Base-by-base conservation (phyloP, 2,329 filamentous ascomycete genomes). In the Nemania sp. region DNA sequence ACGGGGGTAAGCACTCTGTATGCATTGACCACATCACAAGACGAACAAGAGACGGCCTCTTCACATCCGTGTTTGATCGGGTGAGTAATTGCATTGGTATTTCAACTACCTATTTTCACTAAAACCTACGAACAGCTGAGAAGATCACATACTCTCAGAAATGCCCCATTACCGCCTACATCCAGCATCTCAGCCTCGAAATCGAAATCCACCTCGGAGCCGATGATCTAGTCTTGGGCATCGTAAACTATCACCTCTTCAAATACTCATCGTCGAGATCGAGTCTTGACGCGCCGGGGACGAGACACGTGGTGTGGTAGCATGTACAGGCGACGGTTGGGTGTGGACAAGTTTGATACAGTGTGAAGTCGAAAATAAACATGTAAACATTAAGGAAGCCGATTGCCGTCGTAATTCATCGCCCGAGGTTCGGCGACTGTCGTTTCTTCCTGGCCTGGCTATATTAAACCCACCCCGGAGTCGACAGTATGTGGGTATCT, bases 371-470 rank as follows among this genome's bases (percentile, higher is more conserved):
- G 60, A 65, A 68, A 62, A 66, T 73, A 73, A 64, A 65, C 66
- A 73, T 71, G 62, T 74, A 74, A 68, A 74, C 72, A 74, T 74
- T 74, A 74, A 64, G 48, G 60, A 61, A 49, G 63, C 20, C 54
- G 54, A 11, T 53, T 61, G 54, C 37, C 53, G 32, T 65, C 63
- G 51, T 63, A 43, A 63, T 54, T 59, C 55, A 35, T 63, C 60
- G 60, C 60, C 45, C 57, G 46, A 42, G 25, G 20, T 56, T 59
- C 12, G 53, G 29, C 42, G 62, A 59, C 59, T 54, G 56, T 64
- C 45, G 65, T 57, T 43, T 64, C 57, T 59, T 63, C 63, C 63
- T 42, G 29, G 54, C 52, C 40, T 56, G 57, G 39, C 48, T 52
- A 45, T 45, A 62, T 64, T 58, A 55, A 59, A 51, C 57, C 58